Base-by-base conservation (phyloP, 192 early-diverging fungal species). In the Borealophlyctis nickersoniae region DNA sequence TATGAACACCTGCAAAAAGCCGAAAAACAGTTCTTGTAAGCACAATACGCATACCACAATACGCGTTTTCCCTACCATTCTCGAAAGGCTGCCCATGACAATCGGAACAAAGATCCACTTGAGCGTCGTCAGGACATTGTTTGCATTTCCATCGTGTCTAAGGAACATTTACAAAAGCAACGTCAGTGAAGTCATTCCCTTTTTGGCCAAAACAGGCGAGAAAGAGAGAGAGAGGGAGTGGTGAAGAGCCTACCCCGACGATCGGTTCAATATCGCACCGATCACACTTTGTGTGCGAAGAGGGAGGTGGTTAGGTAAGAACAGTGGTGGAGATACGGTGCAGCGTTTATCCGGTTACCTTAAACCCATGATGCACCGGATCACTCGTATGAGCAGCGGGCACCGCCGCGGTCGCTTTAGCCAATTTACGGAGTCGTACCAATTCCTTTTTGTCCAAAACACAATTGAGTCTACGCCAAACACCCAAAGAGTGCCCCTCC, bases 61-160 rank as follows among this genome's bases (percentile, higher is more conserved):
- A 14, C n/a, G n/a, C n/a, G 19, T 45, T 45, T 7, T 45, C 30
- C 11, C 9, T 35, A 66, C 64, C 66, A 60, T 60, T 67, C 9
- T 2, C 7, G 28, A 60, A 67, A 4, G 49, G 49, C 30, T 60
- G 59, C 26, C 14, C 30, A 23, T 35, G 30, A 36, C 66, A 67
- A 1, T 67, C 66, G 35, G 59, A 48, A 26, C 66, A 67, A 5
- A 67, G 49, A 34, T 67, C 66, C 19, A 67, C 66, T 36, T 67
- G 58, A 9, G 14, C 32, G 11, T 60, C 66, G n/a, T 45, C 66
- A 13, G 58, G 66, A 29, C 66, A 67, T 2, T 67, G 49, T 19
- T 24, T 57, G 51, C 66, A 67, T 2, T 61, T 67, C 66, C 66
- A 67, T 3, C 66, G 66, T 11, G 27, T 52, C 48, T 50, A 51